Conservation (phyloP, 2,329 filamentous ascomycete species). For the Sporothrix globosa region DNA sequence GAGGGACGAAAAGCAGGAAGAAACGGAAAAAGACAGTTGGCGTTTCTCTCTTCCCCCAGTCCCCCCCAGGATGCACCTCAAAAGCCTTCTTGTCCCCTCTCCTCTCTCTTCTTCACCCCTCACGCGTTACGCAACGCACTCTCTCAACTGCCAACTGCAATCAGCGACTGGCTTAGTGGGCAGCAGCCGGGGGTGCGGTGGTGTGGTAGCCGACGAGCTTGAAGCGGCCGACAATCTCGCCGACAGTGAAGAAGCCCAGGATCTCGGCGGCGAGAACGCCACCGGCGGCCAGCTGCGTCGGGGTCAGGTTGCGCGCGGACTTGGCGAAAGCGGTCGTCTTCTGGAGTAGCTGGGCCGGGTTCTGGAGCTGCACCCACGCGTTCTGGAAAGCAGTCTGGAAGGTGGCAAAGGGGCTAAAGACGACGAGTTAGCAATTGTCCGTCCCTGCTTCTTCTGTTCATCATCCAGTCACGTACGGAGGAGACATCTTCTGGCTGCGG, state of each 20-base stretch:
- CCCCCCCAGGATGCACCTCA: neutral
- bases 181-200: slow-evolving; percentile 61
- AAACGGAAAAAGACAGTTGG: neutral
- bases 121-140: neutral
- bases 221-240: slow-evolving; percentile 93
- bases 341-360: slow-evolving; percentile 64
- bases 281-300: slow-evolving; percentile 69
- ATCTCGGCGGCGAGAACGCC: slow-evolving; percentile 84
- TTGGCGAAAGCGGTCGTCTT: slow-evolving; percentile 46
- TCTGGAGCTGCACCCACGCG: slow-evolving; percentile 69
- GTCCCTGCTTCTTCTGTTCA: neutral
- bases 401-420: slow-evolving; percentile 69
- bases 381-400: slow-evolving; percentile 88
- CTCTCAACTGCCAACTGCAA: neutral
- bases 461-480: slow-evolving; percentile 74
- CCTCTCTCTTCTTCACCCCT: neutral
- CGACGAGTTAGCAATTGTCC: neutral
- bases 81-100: slow-evolving; percentile 9
- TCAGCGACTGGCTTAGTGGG: slow-evolving; percentile 53
- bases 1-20: neutral
- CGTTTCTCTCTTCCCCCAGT: neutral
- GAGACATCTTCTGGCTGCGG: slow-evolving; percentile 85
- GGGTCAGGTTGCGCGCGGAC: slow-evolving; percentile 69
- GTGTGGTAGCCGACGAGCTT: slow-evolving; percentile 88
- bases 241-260: slow-evolving; percentile 95